These are phyloP conservation scores for Trapa incisa DNA, from an alignment of 345 rosid species.

Conservation along the genomic window DNA sequence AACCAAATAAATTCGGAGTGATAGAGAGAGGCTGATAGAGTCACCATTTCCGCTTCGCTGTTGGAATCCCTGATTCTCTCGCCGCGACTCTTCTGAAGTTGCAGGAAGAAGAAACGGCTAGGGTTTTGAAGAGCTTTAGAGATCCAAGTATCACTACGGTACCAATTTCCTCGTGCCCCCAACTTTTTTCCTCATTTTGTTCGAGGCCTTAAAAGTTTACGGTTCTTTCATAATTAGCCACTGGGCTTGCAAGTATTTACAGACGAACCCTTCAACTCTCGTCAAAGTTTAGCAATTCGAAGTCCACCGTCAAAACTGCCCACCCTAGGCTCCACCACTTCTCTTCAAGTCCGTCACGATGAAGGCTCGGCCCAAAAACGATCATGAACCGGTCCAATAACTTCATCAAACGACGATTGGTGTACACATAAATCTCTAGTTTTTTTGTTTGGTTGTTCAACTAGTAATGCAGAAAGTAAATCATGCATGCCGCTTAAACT, in stretches of 20 bases:
- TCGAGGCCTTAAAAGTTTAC: neutral
- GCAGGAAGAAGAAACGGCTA: conserved; percentile 6
- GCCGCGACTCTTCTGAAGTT: neutral
- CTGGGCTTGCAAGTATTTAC: neutral
- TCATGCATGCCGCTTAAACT: no score
- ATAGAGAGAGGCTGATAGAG: conserved; percentile 3
- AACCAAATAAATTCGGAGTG: neutral
- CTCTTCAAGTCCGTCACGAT: no score
- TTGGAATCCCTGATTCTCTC: conserved; percentile 3
- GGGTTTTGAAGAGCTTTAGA: conserved; percentile 29
- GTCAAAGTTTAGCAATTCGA: neutral
- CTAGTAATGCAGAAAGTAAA: no score
- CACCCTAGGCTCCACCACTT: no score
- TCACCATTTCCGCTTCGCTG: conserved; percentile 29
- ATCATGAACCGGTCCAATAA: no score
- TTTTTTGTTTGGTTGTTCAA: no score
- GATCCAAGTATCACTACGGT: no score
- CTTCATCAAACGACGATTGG: no score
- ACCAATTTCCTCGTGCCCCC: neutral
- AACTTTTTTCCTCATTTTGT: neutral
- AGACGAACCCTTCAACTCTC: neutral
- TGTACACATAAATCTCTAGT: no score
- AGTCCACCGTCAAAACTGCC: no score
- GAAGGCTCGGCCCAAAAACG: no score
- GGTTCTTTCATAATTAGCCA: neutral